These are phyloP conservation scores for Fagus crenata DNA, from an alignment of 306 rosid genomes.

Conservation along the genomic window DNA sequence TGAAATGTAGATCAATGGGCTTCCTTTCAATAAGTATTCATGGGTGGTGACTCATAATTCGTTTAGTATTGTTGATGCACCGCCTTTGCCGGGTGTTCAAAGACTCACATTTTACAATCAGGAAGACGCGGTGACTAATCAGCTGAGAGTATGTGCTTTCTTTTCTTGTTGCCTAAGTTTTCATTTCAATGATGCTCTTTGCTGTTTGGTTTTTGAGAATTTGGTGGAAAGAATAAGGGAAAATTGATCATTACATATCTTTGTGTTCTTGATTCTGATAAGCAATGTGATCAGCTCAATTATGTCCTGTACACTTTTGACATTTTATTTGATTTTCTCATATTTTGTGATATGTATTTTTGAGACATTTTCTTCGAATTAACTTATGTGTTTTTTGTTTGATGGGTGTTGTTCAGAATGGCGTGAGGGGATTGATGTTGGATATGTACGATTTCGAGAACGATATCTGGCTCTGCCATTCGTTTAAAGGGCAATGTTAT, in stretches of 20 bases:
- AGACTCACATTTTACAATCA: constrained; percentile 87
- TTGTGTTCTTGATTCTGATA: background rate
- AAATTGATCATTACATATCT: constrained; percentile 11
- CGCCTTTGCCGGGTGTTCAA: constrained; percentile 66
- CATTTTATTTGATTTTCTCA: constrained; percentile 20
- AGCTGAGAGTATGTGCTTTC: constrained; percentile 58
- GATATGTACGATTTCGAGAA: constrained; percentile 90
- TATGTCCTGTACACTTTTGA: constrained; percentile 1
- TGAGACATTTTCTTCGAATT: background rate
- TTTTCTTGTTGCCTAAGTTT: background rate
- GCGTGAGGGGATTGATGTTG: constrained; percentile 95
- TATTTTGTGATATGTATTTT: background rate
- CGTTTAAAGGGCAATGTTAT: constrained; percentile 88
- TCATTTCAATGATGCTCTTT: background rate
- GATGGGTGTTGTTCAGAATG: constrained; percentile 60
- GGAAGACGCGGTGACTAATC: constrained; percentile 89
- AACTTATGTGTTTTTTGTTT: constrained; percentile 32
- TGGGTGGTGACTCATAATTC: constrained; percentile 95
- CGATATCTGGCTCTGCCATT: constrained; percentile 98
- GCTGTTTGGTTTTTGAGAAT: constrained; percentile 3
- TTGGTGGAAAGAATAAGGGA: background rate
- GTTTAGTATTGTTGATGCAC: constrained; percentile 84
- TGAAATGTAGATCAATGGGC: constrained; percentile 56
- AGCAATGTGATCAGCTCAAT: background rate
- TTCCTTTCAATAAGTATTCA: constrained; percentile 88